A percentile compares a stretch with the other conserved stretches of the same genome.
Conservation (phyloP, 73 alveolate genomes). For the Paramecium tetraurelia region DNA sequence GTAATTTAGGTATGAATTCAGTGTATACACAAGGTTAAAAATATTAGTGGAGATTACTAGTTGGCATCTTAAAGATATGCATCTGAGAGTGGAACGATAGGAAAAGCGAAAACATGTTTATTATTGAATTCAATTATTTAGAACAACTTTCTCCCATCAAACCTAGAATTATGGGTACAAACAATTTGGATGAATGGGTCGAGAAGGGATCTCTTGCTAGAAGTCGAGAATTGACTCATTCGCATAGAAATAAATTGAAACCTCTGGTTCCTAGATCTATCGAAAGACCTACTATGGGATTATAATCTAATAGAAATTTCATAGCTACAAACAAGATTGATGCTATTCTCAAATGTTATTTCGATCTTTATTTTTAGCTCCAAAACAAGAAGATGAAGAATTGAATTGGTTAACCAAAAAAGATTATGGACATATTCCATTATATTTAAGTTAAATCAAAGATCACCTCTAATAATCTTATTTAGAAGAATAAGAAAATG, state of each 20-base stretch:
- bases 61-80: neutral
- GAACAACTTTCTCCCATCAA: neutral
- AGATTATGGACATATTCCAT: constrained; percentile 71
- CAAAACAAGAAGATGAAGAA: constrained; percentile 44
- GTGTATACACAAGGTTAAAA: neutral
- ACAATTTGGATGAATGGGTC: neutral
- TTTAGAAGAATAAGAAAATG: constrained; percentile 67
- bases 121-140: neutral
- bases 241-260: constrained; percentile 11
- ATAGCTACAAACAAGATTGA: constrained; percentile 74
- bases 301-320: constrained; percentile 68
- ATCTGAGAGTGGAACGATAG: constrained; percentile 19
- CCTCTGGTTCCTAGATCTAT: constrained; percentile 63
- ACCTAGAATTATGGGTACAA: constrained; percentile 23
- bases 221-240: neutral
- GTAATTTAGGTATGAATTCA: neutral
- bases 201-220: constrained; percentile 12
- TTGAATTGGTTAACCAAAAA: constrained; percentile 61
- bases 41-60: constrained; percentile 3
- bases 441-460: constrained; percentile 63
- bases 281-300: constrained; percentile 72
- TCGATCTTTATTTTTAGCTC: constrained; percentile 57
- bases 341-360: constrained; percentile 42
- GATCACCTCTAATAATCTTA: constrained; percentile 66
- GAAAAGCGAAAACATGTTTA: neutral